A percentile compares a stretch with the other conserved stretches of the same genome.
phyloP scores from a whole-genome alignment of 2,329 filamentous ascomycete genomes.

The Aspergillus caelatus region DNA sequence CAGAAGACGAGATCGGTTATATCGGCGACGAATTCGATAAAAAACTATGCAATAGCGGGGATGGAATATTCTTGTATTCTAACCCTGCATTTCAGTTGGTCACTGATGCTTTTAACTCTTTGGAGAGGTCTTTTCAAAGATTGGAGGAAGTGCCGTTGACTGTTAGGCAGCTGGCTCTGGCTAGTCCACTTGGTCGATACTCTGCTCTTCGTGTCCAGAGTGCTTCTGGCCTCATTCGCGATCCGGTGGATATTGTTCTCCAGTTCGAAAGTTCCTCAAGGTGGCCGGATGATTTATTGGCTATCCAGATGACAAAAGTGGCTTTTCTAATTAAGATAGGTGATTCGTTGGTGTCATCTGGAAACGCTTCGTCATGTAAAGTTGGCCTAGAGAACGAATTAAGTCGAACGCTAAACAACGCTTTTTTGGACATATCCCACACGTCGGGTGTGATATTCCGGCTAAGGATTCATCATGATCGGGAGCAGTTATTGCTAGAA shows the following conservation, averaged over 20 bases:
- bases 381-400: conserved; percentile 80
- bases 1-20: conserved; percentile 57
- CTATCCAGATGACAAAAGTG: conserved; percentile 91
- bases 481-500: conserved; percentile 79
- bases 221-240: conserved; percentile 23
- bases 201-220: conserved; percentile 52
- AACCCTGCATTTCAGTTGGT: conserved; percentile 65
- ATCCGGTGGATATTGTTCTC: conserved; percentile 75
- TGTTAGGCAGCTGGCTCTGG: conserved; percentile 75
- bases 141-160: conserved; percentile 86
- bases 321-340: conserved; percentile 79
- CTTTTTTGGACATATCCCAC: conserved; percentile 81
- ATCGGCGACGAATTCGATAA: conserved; percentile 56
- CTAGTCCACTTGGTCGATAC: conserved; percentile 73
- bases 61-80: conserved; percentile 46
- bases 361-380: conserved; percentile 64
- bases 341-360: conserved; percentile 67
- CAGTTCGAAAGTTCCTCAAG: conserved; percentile 91
- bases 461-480: conserved; percentile 83
- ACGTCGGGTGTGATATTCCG: conserved; percentile 74
- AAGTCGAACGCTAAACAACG: conserved; percentile 71
- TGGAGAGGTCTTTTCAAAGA: conserved; percentile 76
- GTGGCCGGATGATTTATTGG: conserved; percentile 89
- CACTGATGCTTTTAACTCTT: conserved; percentile 68
- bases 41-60: conserved; percentile 33